Evolutionary conservation across 768 basidiomycete species (phyloP).

Genomic region (Candolleomyces efflorescens): DNA sequence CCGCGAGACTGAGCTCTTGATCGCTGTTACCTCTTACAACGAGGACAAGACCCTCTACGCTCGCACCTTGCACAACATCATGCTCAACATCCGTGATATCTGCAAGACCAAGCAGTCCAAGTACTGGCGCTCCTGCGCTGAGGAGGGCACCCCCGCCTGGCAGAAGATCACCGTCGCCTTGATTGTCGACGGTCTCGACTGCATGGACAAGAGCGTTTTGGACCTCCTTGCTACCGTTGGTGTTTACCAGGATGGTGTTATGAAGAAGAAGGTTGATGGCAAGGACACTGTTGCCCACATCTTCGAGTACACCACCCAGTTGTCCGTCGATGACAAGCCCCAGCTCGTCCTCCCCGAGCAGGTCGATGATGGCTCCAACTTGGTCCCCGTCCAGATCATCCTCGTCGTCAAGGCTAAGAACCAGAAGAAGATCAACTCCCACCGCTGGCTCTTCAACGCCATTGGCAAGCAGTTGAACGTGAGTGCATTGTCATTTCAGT

Average conservation of each 20-base stretch:
- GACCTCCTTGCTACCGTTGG: constrained; percentile 82
- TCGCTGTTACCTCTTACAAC: constrained; percentile 89
- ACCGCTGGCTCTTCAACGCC: constrained; percentile 94
- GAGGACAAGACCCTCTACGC: constrained; percentile 82
- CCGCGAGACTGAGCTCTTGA: constrained; percentile 82
- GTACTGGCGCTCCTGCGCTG: constrained; percentile 74
- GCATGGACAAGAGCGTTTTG: constrained; percentile 88
- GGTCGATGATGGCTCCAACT: constrained; percentile 81
- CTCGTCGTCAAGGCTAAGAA: constrained; percentile 91
- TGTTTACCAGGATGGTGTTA: constrained; percentile 86
- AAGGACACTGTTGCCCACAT: constrained; percentile 89
- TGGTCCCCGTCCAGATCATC: constrained; percentile 90
- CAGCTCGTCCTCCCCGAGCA: constrained; percentile 88
- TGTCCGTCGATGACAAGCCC: constrained; percentile 87
- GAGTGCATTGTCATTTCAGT: constrained; percentile 9
- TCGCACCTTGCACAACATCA: constrained; percentile 85
- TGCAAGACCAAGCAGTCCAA: constrained; percentile 89
- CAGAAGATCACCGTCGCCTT: constrained; percentile 81
- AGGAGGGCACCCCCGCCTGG: constrained; percentile 78
- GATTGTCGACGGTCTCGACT: constrained; percentile 82
- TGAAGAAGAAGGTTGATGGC: constrained; percentile 83
- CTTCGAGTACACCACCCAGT: constrained; percentile 94
- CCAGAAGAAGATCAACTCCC: constrained; percentile 94
- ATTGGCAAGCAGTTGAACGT: constrained; percentile 79
- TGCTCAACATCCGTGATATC: constrained; percentile 92